phyloP scores from a whole-genome alignment of 768 basidiomycete species.

The Lactarius evosmus region DNA sequence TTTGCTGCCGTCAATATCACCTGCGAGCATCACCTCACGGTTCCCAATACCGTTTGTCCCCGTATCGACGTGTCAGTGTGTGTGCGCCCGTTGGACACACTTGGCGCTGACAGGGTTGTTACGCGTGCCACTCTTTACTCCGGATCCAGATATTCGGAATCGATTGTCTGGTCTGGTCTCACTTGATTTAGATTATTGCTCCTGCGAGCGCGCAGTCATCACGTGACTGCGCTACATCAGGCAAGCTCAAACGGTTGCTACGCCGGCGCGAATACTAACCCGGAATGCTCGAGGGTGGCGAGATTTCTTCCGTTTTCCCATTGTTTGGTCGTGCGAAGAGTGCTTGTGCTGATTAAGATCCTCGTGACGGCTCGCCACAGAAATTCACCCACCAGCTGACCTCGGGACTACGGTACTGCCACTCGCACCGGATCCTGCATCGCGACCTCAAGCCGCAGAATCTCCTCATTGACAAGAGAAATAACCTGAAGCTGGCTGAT shows the following conservation, averaged over 20 bases:
- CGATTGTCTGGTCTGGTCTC: constrained; percentile 5
- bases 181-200: not conserved
- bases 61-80: constrained; percentile 31
- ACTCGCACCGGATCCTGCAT: constrained; percentile 55
- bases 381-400: constrained; percentile 95
- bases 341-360: constrained; percentile 10
- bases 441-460: constrained; percentile 58
- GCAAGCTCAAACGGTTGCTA: not conserved
- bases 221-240: constrained; percentile 20
- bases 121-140: constrained; percentile 16
- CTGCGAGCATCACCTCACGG: not conserved
- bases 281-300: too few relatives aligned
- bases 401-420: constrained; percentile 74
- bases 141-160: constrained; percentile 30
- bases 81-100: constrained; percentile 32
- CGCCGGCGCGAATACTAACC: not conserved
- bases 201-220: not conserved
- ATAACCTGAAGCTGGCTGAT: constrained; percentile 55
- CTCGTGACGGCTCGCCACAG: constrained; percentile 46
- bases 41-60: not conserved
- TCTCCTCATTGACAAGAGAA: constrained; percentile 48
- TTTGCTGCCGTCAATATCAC: not conserved
- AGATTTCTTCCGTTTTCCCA: not conserved
- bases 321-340: not conserved
- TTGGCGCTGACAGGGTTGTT: constrained; percentile 30